Base-by-base conservation (phyloP, 345 rosid genomes). In the Psidium friedrichsthalianum region DNA sequence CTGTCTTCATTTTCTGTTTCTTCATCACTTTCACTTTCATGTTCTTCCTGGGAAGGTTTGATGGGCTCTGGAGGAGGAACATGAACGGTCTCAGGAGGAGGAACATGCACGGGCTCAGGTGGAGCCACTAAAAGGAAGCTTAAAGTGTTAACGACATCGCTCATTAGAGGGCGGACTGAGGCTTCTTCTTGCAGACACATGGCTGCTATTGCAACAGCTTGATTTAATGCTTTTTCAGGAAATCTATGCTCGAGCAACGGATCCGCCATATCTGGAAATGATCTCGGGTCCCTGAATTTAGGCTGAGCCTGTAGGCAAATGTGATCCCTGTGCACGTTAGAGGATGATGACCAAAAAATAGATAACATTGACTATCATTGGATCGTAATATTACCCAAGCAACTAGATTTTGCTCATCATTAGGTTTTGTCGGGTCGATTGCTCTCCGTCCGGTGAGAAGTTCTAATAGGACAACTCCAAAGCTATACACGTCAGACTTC, bases 401-500 rank as follows among this genome's bases (percentile, higher is more conserved):
- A 86, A 87, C 90, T 24, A 89, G 87, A 44, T 89, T 89, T 56
- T 87, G 90, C 89, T 89, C 90, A 8, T 85, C 81, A 8, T 20
- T 74, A 2, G 90, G 89, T 83, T 40, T 85, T 27, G 89, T 85
- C 18, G 86, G 74, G 82, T 89, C 90, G 2, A 89, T 32, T 36
- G 87, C 90, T 56, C 85, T 83, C n/a, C 89, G 78, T 27, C 90
- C 90, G 2, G 88, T 83, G 83, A 89, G 84, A 47, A 89, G 87
- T 24, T 87, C 90, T 15, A 89, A 59, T 13, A 89, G 42, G 29
- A 89, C 86, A 22, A 87, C 90, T 11, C 90, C 90, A 8, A 87
- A 87, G 29, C 90, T 89, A 82, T 83, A 89, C 3, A 87, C 87
- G 53, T 89, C 90, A 1, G 90, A 88, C 85, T 88, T 88, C 81